Base-by-base conservation (phyloP, 192 early-diverging fungal species). In the Phycomyces blakesleeanus region DNA sequence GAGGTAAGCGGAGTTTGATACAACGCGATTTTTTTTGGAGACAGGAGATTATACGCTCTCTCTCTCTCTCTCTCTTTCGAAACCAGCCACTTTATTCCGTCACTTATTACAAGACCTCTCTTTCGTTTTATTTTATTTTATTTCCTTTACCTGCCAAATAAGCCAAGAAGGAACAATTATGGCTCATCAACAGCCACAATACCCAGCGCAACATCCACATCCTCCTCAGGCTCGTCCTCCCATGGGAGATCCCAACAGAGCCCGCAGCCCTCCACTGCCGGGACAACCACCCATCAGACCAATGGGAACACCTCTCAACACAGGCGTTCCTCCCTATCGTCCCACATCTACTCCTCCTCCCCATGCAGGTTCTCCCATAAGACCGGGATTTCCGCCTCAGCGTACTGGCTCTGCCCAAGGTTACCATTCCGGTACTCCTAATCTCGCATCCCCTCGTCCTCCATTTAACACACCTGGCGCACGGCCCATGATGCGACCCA, bases 401-500 rank as follows among this genome's bases (percentile, higher is more conserved):
- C 44, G 59, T 50, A 24, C 59, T 27, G 44, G 49, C 5, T 51
- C 59, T 29, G 59, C 25, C 20, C 59, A 61, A 27, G 44, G n/a
- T 5, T 42, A 29, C 24, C 26, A 37, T 51, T 16, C 16, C 25
- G 59, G 47, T 15, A 15, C 1, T 6, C 59, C 59, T 51, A 24
- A 42, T 20, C 44, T 37, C 15, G 59, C 56, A 16, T 34, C 44
- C 18, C 26, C 51, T 3, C 61, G 61, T 51, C 59, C 61, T 21
- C 25, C 57, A 25, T 51, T n/a, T n/a, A n/a, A n/a, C 47, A 7
- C 47, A 61, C 37, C 50, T 24, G 65, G 57, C 7, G 51, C 53
- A 14, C 66, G 66, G 29, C 66, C 66, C 37, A 44, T 61, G 29
- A 61, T 61, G 59, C 40, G 61, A 25, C 59, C 42, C 21, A 42